phyloP scores from a whole-genome alignment of 371 early-diverging fungal genomes.

The Mycotypha africana region DNA sequence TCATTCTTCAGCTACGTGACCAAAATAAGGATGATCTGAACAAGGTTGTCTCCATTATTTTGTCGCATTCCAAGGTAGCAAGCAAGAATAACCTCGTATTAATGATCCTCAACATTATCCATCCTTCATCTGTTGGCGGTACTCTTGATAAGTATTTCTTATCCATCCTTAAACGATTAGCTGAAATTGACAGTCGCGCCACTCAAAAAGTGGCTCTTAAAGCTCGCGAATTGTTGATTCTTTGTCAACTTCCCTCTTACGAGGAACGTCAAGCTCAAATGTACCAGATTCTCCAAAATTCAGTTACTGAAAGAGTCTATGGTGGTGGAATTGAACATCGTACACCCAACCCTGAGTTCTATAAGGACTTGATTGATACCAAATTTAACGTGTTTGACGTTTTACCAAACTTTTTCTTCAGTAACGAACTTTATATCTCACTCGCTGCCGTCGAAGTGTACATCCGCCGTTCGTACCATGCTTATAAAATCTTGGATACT shows the following conservation, averaged over 20 bases:
- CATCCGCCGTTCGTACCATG: slow-evolving; percentile 93
- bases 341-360: background rate
- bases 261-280: slow-evolving; percentile 86
- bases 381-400: slow-evolving; percentile 95
- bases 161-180: slow-evolving; percentile 76
- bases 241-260: slow-evolving; percentile 88
- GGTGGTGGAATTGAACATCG: slow-evolving; percentile 38
- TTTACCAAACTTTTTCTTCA: slow-evolving; percentile 90
- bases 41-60: slow-evolving; percentile 63
- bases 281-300: slow-evolving; percentile 73
- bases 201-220: slow-evolving; percentile 88
- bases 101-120: slow-evolving; percentile 73
- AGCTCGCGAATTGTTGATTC: slow-evolving; percentile 90
- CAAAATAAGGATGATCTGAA: slow-evolving; percentile 79
- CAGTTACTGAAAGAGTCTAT: slow-evolving; percentile 76
- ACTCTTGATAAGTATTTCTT: slow-evolving; percentile 70
- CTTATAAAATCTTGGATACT: slow-evolving; percentile 83
- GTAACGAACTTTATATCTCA: slow-evolving; percentile 70
- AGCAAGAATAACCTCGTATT: slow-evolving; percentile 77
- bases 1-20: slow-evolving; percentile 78
- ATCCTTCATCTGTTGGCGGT: slow-evolving; percentile 56
- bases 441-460: slow-evolving; percentile 94
- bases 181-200: slow-evolving; percentile 71
- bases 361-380: slow-evolving; percentile 45
- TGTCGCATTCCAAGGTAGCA: slow-evolving; percentile 80